phyloP scores from a whole-genome alignment of 768 basidiomycete genomes.

The Hysterangium stoloniferum region DNA sequence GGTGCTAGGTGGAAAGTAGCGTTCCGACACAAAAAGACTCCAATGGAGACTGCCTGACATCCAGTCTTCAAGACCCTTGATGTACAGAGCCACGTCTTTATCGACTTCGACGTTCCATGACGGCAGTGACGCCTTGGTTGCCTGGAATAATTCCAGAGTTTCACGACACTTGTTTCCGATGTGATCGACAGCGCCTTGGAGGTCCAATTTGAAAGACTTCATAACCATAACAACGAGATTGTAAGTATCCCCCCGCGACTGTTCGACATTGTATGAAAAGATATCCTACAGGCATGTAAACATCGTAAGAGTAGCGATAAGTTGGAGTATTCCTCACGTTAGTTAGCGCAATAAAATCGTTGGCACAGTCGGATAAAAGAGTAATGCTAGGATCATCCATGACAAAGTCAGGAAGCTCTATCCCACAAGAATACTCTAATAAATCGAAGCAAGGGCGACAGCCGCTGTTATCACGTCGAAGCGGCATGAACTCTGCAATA shows the following conservation, averaged over 20 bases:
- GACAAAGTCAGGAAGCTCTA: slow-evolving; percentile 48
- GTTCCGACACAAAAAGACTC: slow-evolving; percentile 60
- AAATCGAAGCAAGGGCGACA: slow-evolving; percentile 43
- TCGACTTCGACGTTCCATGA: slow-evolving; percentile 59
- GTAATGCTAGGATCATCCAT: slow-evolving; percentile 42
- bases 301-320: not conserved
- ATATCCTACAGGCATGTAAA: slow-evolving; percentile 25
- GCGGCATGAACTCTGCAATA: slow-evolving; percentile 44
- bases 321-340: slow-evolving; percentile 30
- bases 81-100: slow-evolving; percentile 39
- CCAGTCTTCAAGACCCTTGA: slow-evolving; percentile 34
- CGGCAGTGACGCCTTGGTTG: slow-evolving; percentile 34
- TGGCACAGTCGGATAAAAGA: slow-evolving; percentile 38
- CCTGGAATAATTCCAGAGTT: slow-evolving; percentile 26
- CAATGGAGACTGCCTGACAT: slow-evolving; percentile 61
- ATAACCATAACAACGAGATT: slow-evolving; percentile 38
- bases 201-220: slow-evolving; percentile 25
- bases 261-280: slow-evolving; percentile 34
- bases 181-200: slow-evolving; percentile 33
- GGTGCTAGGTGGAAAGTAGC: slow-evolving; percentile 60
- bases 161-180: slow-evolving; percentile 26
- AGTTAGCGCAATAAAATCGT: slow-evolving; percentile 45
- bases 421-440: slow-evolving; percentile 44
- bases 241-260: slow-evolving; percentile 32
- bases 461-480: slow-evolving; percentile 48